phyloP scores from a whole-genome alignment of 2,329 filamentous ascomycete genomes.

The Colletotrichum godetiae region DNA sequence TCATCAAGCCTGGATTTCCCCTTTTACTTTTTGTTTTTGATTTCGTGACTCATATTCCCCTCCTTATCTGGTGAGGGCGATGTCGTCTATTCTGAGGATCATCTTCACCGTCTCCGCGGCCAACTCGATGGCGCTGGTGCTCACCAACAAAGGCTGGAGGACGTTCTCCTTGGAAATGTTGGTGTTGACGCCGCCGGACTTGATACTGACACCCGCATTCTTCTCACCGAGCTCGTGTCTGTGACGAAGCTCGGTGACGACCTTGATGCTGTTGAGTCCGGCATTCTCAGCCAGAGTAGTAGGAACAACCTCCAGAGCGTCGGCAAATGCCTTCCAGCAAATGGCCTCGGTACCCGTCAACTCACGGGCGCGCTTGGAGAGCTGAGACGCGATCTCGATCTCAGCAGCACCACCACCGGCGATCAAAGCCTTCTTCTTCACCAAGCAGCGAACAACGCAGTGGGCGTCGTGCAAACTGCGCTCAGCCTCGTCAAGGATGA shows the following conservation, averaged over 20 bases:
- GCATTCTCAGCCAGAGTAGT: constrained; percentile 98
- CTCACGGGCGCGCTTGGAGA: constrained; percentile 84
- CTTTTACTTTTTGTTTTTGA: constrained; percentile 30
- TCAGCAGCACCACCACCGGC: constrained; percentile 96
- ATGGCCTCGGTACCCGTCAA: constrained; percentile 94
- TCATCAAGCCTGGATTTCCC: constrained; percentile 33
- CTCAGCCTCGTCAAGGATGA: constrained; percentile 97
- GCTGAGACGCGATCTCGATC: constrained; percentile 91
- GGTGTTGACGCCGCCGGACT: constrained; percentile 94
- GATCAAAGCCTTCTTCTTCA: constrained; percentile 99
- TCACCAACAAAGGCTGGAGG: constrained; percentile 93
- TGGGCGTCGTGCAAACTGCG: constrained; percentile 96
- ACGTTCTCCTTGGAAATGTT: constrained; percentile 98
- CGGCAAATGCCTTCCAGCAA: constrained; percentile 99
- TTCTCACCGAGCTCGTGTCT: constrained; percentile 94
- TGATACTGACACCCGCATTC: constrained; percentile 98
- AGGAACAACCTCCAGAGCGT: constrained; percentile 96
- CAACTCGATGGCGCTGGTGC: constrained; percentile 96
- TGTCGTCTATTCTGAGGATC: constrained; percentile 77
- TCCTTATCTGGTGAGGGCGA: constrained; percentile 68
- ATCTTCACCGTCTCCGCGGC: constrained; percentile 99
- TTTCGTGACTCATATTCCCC: constrained; percentile 32
- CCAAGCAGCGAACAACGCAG: constrained; percentile 95
- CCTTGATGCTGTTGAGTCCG: constrained; percentile 97
- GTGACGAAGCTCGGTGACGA: constrained; percentile 94